phyloP scores from a whole-genome alignment of 306 rosid species.

The Fragaria iinumae region DNA sequence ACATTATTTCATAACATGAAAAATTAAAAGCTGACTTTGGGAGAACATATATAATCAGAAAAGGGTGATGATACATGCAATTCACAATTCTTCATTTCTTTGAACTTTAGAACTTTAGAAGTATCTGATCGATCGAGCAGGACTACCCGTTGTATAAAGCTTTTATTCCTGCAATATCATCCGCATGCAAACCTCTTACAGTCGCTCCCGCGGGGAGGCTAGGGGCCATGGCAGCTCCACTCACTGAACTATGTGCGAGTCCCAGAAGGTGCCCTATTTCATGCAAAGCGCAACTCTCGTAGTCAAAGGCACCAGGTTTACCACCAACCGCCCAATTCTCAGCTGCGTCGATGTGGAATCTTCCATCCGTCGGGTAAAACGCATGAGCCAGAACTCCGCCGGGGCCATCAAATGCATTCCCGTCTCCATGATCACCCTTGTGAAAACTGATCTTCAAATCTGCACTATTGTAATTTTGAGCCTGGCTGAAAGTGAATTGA shows the following conservation, averaged over 20 bases:
- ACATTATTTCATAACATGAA: not conserved
- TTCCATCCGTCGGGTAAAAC: conserved; percentile 32
- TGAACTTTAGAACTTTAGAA: too few relatives aligned
- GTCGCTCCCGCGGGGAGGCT: not conserved
- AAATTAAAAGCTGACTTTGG: not conserved
- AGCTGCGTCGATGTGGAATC: conserved; percentile 36
- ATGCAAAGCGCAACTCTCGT: conserved; percentile 34
- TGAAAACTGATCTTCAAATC: not conserved
- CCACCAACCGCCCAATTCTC: conserved; percentile 25
- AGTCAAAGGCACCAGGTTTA: not conserved
- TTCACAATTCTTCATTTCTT: too few relatives aligned
- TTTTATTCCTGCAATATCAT: not conserved
- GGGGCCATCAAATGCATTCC: not conserved
- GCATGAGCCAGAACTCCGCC: conserved; percentile 25
- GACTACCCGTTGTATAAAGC: not conserved
- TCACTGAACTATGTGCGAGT: conserved; percentile 30
- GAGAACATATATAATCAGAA: not conserved
- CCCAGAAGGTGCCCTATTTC: conserved; percentile 44
- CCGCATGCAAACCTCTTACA: not conserved
- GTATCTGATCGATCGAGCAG: not conserved
- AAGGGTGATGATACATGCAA: too few relatives aligned
- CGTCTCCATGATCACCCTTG: not conserved
- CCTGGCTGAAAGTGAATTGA: not conserved
- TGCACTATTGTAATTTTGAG: not conserved
- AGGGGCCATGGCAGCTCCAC: conserved; percentile 26